Base-by-base conservation (phyloP, 192 early-diverging fungal species). In the Coemansia sp. region DNA sequence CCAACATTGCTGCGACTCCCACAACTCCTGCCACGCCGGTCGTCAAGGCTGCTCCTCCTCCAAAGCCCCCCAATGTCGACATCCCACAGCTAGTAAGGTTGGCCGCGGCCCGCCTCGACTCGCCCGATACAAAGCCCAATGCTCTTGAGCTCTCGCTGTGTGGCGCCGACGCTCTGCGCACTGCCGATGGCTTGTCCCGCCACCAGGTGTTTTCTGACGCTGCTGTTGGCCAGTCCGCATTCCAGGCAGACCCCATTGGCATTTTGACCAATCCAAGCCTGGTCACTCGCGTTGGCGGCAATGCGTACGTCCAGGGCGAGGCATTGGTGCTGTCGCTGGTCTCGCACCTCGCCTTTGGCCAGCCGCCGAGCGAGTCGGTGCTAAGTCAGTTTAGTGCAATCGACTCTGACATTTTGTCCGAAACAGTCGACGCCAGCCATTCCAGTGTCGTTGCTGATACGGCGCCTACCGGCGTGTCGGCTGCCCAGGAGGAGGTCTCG, bases 271-370 rank as follows among this genome's bases (percentile, higher is more conserved):
- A 68, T 46, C 65, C 64, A 14, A 26, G 53, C 22, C 38, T 76
- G 50, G 69, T 72, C 1, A 63, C 76, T 19, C 62, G 62, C 4
- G 52, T 62, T 15, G 58, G 22, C 15, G 33, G 37, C 44, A 26
- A 56, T 10, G 44, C 58, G 33, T 75, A 70, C 21, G 48, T 74
- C 19, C 65, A 68, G 42, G 62, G 66, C 24, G 73, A 72, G 37
- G 63, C 58, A 17, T 39, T 81, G 46, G 54, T 75, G 15, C 50
- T 56, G 24, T 56, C 73, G 36, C 65, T 81, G 1, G 53, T 81
- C 7, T 62, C 72, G 15, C 79, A 72, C 41, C 65, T 81, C 12
- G 68, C 79, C 10, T 81, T 68, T 56, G 62, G 63, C 19, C 40
- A 46, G 17, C 59, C 70, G 14, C 27, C 65, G 22, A 39, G 50